phyloP scores from a whole-genome alignment of 306 rosid genomes.

The Bauhinia variegata region DNA sequence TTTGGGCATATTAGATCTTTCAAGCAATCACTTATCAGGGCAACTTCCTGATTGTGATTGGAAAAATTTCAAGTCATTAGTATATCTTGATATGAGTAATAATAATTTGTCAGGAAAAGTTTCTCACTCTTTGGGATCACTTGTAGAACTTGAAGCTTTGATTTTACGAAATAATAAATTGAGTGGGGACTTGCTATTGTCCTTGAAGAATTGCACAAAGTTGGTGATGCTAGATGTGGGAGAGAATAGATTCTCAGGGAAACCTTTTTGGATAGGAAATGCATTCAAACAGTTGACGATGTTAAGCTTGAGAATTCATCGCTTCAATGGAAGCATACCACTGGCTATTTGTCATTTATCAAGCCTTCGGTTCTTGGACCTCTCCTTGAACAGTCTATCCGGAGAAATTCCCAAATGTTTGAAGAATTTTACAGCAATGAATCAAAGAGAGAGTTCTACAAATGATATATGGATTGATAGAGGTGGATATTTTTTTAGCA shows the following conservation, averaged over 20 bases:
- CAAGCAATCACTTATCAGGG: background rate
- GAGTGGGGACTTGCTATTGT: background rate
- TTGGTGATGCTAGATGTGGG: conserved; percentile 12
- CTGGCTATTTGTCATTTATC: conserved; percentile 14
- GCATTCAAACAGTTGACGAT: background rate
- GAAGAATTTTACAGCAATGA: conserved; percentile 31
- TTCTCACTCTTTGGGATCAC: conserved; percentile 24
- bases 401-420: conserved; percentile 28
- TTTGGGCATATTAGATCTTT: conserved; percentile 5
- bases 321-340: conserved; percentile 19
- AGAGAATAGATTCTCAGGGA: conserved; percentile 26
- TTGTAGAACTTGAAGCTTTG: background rate
- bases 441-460: background rate
- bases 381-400: conserved; percentile 19
- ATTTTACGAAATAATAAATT: conserved; percentile 25
- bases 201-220: background rate
- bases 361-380: conserved; percentile 23
- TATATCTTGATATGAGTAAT: conserved; percentile 31
- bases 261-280: conserved; percentile 36
- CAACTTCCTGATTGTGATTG: conserved; percentile 35
- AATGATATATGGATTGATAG: fast-evolving
- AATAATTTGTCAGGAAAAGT: conserved; percentile 24
- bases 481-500: too few species aligned
- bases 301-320: conserved; percentile 23
- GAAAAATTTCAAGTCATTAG: conserved; percentile 21